Percentiles rank a stretch among this genome's conserved stretches.
Evolutionary conservation across 305 asterid species (phyloP).

Genomic region (Fraxinus paxiana): DNA sequence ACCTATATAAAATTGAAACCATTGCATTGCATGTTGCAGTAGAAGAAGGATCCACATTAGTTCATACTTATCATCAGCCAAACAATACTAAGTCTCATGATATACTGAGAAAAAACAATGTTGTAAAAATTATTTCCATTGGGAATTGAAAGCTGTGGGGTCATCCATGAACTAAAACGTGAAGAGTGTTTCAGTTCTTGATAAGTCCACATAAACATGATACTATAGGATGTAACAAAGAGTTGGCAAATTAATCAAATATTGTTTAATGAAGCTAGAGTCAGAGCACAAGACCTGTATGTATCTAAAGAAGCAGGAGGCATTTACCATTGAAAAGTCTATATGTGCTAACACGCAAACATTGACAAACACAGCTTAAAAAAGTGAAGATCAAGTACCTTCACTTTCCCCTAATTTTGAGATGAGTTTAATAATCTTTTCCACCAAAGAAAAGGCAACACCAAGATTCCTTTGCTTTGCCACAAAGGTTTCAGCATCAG

Average conservation of each 20-base stretch:
- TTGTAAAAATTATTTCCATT: neutral
- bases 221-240: neutral
- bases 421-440: constrained; percentile 70
- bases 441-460: constrained; percentile 69
- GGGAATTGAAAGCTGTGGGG: neutral
- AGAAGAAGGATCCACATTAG: neutral
- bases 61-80: neutral
- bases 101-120: neutral
- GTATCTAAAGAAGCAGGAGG: neutral
- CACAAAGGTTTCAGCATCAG: constrained; percentile 41
- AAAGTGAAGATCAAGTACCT: constrained; percentile 34
- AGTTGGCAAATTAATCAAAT: neutral
- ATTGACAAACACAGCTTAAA: constrained; percentile 4
- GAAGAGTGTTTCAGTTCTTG: neutral
- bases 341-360: neutral
- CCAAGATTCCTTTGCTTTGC: constrained; percentile 66
- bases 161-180: neutral
- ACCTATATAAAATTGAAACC: neutral
- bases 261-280: neutral
- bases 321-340: neutral
- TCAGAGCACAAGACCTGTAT: neutral
- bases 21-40: neutral
- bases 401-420: constrained; percentile 62
- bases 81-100: neutral
- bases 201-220: neutral